Conservation (phyloP, 1,139 yeast species). For the Sugiyamaella japonica region DNA sequence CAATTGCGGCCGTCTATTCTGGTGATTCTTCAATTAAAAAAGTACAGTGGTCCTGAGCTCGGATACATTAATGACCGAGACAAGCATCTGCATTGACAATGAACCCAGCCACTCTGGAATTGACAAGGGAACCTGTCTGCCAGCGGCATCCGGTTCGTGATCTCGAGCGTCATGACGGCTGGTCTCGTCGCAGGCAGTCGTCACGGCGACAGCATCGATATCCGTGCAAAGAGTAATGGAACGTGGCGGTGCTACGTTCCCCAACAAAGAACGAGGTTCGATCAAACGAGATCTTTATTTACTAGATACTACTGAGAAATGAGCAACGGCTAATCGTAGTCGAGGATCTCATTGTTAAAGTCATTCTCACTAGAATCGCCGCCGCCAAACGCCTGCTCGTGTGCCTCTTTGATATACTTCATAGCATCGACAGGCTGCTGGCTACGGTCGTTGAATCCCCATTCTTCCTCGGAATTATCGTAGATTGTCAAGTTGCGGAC, state of each 20-base stretch:
- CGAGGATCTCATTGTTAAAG: conserved; percentile 20
- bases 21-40: neutral
- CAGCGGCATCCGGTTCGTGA: too few species aligned
- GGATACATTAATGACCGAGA: too few species aligned
- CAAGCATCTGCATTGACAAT: too few species aligned
- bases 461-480: conserved; percentile 17
- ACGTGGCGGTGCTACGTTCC: neutral
- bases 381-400: conserved; percentile 17
- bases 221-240: too few species aligned
- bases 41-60: too few species aligned
- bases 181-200: too few species aligned
- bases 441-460: conserved; percentile 19
- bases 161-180: too few species aligned
- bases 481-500: conserved; percentile 19
- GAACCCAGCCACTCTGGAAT: too few species aligned
- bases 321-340: conserved; percentile 11
- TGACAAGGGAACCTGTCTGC: too few species aligned
- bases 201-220: too few species aligned
- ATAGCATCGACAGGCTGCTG: conserved; percentile 15
- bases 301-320: neutral
- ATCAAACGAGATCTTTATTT: neutral
- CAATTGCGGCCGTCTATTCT: too few species aligned
- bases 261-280: neutral
- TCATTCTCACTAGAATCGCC: conserved; percentile 11
- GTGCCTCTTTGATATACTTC: conserved; percentile 14